phyloP scores from a whole-genome alignment of 495 filamentous ascomycete genomes.

The Penicillium ochrochloron region DNA sequence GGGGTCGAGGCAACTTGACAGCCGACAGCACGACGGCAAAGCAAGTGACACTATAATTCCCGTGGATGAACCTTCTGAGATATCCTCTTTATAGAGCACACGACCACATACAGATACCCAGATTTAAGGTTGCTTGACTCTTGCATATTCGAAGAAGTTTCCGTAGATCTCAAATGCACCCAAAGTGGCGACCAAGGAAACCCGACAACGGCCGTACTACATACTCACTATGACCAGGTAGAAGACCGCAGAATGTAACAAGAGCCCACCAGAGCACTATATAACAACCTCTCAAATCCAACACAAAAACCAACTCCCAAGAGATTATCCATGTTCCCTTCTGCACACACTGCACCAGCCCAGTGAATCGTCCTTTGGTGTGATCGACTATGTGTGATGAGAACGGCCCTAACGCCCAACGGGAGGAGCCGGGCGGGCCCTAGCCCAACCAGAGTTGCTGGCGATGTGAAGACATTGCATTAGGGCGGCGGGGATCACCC shows the following conservation, averaged over 20 bases:
- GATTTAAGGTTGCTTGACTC: not conserved
- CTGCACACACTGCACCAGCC: not conserved
- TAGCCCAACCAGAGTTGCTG: constrained; percentile 28
- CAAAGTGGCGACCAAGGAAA: not conserved
- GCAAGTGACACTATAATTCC: not conserved
- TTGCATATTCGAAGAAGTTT: not conserved
- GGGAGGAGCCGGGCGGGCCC: constrained; percentile 33
- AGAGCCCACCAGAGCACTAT: not conserved
- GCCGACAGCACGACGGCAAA: not conserved
- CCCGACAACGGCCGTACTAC: not conserved
- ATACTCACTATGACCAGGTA: not conserved
- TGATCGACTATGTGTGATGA: constrained; percentile 32
- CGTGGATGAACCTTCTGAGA: not conserved
- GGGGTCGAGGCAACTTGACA: not conserved
- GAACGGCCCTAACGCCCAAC: constrained; percentile 31
- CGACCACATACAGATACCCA: not conserved
- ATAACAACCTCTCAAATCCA: not conserved
- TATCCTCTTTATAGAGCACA: not conserved
- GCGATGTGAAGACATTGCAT: constrained; percentile 38
- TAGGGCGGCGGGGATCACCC: constrained; percentile 24
- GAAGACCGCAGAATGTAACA: not conserved
- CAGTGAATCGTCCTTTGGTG: not conserved
- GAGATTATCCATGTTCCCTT: not conserved
- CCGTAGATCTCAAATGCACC: not conserved
- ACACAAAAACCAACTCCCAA: not conserved